phyloP scores from a whole-genome alignment of 83 land plant genomes.

The Picea abies region DNA sequence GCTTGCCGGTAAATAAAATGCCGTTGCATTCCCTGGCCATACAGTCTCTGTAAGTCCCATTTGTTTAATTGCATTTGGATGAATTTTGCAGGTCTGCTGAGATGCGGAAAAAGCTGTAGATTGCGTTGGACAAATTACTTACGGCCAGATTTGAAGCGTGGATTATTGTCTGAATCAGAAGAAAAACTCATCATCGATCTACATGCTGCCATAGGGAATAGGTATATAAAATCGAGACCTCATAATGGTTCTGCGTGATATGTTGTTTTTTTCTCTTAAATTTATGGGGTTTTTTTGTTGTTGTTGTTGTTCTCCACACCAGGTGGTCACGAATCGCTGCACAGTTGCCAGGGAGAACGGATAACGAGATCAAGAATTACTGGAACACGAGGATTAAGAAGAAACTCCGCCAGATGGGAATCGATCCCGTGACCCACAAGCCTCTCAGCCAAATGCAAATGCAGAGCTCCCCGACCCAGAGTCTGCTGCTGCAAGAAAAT shows the following conservation, averaged over 20 bases:
- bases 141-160: constrained; percentile 13
- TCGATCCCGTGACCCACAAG: constrained; percentile 17
- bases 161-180: constrained; percentile 10
- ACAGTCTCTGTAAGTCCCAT: background rate
- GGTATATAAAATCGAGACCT: background rate
- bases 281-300: background rate
- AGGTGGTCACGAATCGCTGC: constrained; percentile 19
- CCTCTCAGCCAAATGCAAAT: constrained; percentile 5
- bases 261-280: background rate
- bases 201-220: constrained; percentile 15
- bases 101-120: constrained; percentile 13
- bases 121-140: constrained; percentile 18
- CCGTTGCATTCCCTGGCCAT: background rate
- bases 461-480: background rate
- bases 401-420: constrained; percentile 1
- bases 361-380: constrained; percentile 18
- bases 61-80: background rate
- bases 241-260: background rate
- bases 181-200: constrained; percentile 15
- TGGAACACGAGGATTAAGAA: constrained; percentile 18
- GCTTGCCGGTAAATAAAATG: background rate
- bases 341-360: constrained; percentile 12
- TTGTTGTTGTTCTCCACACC: background rate
- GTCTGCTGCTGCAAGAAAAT: background rate
- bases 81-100: constrained; percentile 10